Conservation (phyloP, 1,284 basidiomycete species). For the Cutaneotrichosporon cyanovorans region DNA sequence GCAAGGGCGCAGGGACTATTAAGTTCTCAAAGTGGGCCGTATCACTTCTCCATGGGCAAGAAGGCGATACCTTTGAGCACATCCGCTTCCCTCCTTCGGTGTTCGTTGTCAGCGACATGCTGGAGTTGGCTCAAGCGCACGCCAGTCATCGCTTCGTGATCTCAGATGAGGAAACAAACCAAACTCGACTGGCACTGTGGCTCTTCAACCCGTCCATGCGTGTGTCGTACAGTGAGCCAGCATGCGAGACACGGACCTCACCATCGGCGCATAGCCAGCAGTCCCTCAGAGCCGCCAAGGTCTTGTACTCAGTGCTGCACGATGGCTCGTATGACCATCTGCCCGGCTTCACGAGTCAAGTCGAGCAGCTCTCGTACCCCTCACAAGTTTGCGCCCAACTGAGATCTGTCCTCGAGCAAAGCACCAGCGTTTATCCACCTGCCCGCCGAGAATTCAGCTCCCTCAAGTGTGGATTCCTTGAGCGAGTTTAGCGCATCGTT, state of each 20-base stretch:
- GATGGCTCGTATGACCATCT: constrained; percentile 5
- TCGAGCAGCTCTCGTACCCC: constrained; percentile 34
- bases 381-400: constrained; percentile 26
- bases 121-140: constrained; percentile 76
- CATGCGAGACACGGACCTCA: not conserved
- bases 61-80: constrained; percentile 47
- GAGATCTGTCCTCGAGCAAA: constrained; percentile 22
- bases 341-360: constrained; percentile 17
- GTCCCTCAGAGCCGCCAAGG: constrained; percentile 26
- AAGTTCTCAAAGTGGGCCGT: constrained; percentile 73
- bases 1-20: constrained; percentile 43
- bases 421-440: constrained; percentile 27
- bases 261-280: not conserved
- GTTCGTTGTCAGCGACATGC: constrained; percentile 78
- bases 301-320: constrained; percentile 32
- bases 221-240: constrained; percentile 54
- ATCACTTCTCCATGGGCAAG: constrained; percentile 57
- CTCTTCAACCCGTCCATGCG: constrained; percentile 78
- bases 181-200: constrained; percentile 74
- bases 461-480: constrained; percentile 38
- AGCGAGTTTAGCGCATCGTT: constrained; percentile 13
- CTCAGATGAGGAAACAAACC: constrained; percentile 70
- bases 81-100: constrained; percentile 65
- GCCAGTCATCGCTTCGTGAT: constrained; percentile 81
- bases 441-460: constrained; percentile 26